These are phyloP conservation scores for Senna siamea DNA, from an alignment of 306 rosid species.

Conservation along the genomic window DNA sequence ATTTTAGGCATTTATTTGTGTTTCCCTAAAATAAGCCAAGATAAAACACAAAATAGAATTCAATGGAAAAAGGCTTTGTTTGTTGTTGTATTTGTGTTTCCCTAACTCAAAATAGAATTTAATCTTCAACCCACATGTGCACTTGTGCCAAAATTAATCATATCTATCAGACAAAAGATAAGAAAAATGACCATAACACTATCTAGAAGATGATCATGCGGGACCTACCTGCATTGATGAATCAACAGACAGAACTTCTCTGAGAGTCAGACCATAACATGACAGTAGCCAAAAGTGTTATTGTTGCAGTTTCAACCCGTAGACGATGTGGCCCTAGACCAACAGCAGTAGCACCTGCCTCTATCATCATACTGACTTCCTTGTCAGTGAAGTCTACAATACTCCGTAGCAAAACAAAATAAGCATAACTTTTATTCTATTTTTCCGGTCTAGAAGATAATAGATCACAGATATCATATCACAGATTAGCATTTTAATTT, in stretches of 20 bases:
- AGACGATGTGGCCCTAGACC: constrained; percentile 89
- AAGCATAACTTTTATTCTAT: constrained; percentile 4
- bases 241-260: constrained; percentile 37
- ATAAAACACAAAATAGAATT: constrained; percentile 3
- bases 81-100: not conserved
- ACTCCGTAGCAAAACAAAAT: constrained; percentile 31
- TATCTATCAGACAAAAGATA: constrained; percentile 10
- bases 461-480: not conserved
- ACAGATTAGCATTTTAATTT: constrained; percentile 1
- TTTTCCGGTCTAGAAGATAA: constrained; percentile 6
- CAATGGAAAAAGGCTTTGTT: no score
- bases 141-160: constrained; percentile 1
- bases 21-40: no score
- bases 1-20: not conserved
- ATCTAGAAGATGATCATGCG: constrained; percentile 28
- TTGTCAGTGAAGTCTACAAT: constrained; percentile 80
- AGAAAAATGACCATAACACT: not conserved
- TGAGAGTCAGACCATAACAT: constrained; percentile 87
- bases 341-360: constrained; percentile 78
- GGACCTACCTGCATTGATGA: constrained; percentile 36
- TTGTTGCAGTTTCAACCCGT: constrained; percentile 91
- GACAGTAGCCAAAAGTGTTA: constrained; percentile 74
- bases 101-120: not conserved
- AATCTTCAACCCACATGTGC: constrained; percentile 11
- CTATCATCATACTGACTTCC: constrained; percentile 64